These are phyloP conservation scores for Leccinum griseonigrum DNA, from an alignment of 1,284 basidiomycete species.

Conservation along the genomic window DNA sequence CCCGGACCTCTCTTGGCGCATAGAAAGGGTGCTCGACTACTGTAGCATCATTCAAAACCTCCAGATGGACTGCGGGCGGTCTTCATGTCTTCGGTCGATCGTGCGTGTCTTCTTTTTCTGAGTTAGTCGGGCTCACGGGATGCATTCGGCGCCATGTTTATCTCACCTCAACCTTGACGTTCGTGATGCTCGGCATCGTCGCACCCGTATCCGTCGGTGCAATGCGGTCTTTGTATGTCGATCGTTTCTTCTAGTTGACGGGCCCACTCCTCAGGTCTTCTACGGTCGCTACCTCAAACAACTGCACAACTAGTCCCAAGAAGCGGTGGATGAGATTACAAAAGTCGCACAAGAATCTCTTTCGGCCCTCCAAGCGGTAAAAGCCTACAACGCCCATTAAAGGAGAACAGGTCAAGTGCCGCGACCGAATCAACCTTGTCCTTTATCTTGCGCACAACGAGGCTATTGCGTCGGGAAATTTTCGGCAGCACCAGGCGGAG, in stretches of 20 bases:
- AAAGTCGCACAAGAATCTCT: conserved; percentile 91
- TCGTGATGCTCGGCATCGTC: conserved; percentile 92
- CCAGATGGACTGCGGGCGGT: conserved; percentile 84
- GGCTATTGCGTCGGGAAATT: conserved; percentile 86
- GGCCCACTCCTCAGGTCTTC: conserved; percentile 60
- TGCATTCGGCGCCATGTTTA: conserved; percentile 95
- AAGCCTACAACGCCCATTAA: conserved; percentile 81
- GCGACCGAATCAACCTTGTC: conserved; percentile 72
- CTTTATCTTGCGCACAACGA: conserved; percentile 83
- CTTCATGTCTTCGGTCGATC: conserved; percentile 86
- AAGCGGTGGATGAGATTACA: conserved; percentile 93
- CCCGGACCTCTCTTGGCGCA: too few relatives aligned
- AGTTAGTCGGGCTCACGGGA: conserved; percentile 1
- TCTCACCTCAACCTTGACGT: conserved; percentile 86
- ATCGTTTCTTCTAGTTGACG: not conserved
- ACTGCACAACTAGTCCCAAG: conserved; percentile 89
- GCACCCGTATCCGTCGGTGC: conserved; percentile 95
- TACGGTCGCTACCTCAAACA: conserved; percentile 95
- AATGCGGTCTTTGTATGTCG: not conserved
- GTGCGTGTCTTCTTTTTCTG: conserved; percentile 44
- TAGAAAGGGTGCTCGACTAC: not conserved
- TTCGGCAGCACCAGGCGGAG: conserved; percentile 93
- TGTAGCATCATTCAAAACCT: conserved; percentile 86
- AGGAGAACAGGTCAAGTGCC: conserved; percentile 73
- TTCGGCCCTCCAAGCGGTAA: conserved; percentile 90